These are phyloP conservation scores for Neostapfia colusana DNA, from an alignment of 176 grass and related monocot genomes.

Conservation along the genomic window DNA sequence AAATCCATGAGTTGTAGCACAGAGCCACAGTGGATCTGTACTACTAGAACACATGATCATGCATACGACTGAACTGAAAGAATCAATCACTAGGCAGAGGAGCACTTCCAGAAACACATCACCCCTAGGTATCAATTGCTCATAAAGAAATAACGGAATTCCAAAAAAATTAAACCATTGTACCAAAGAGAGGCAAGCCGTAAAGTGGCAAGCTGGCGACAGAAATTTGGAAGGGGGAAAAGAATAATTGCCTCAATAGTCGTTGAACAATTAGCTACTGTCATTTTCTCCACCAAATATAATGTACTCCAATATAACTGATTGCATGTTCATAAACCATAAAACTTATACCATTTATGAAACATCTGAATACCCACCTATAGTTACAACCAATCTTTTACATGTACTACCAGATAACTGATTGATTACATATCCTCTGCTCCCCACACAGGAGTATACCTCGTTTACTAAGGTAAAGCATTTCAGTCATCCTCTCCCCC, in stretches of 20 bases:
- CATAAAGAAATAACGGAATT: no score
- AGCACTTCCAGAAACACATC: background rate
- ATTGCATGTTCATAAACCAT: slow-evolving; percentile 11
- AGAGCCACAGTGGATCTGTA: background rate
- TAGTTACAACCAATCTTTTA: slow-evolving; percentile 50
- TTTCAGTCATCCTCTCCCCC: slow-evolving; percentile 37
- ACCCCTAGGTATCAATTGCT: background rate
- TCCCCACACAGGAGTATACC: slow-evolving; percentile 31
- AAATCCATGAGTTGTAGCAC: slow-evolving; percentile 4
- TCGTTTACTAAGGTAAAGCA: slow-evolving; percentile 9
- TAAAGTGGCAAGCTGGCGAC: background rate
- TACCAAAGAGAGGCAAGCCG: background rate
- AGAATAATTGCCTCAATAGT: background rate
- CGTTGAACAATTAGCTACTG: background rate
- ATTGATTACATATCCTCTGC: slow-evolving; percentile 43
- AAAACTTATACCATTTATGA: slow-evolving; percentile 40
- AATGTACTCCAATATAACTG: slow-evolving; percentile 31
- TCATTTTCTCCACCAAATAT: slow-evolving; percentile 17
- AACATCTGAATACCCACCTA: slow-evolving; percentile 30
- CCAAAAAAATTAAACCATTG: background rate
- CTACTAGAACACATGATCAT: background rate
- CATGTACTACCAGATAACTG: slow-evolving; percentile 42
- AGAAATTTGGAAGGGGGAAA: background rate
- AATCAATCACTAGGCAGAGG: background rate
- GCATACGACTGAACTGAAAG: background rate